Conservation (phyloP, 148 eudicot species). For the Pouteria glomerata region DNA sequence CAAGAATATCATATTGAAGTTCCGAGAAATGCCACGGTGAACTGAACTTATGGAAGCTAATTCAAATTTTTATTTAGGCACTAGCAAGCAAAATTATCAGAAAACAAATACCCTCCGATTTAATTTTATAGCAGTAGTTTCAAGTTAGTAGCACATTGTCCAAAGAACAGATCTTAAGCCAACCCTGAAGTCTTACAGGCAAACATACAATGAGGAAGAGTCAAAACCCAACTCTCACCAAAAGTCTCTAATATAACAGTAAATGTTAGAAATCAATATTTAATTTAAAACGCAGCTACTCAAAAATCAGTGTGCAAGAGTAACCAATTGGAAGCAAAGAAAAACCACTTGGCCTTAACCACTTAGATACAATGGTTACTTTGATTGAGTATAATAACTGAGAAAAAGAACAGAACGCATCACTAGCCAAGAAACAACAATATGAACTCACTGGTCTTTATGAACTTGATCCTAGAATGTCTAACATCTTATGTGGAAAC, state of each 20-base stretch:
- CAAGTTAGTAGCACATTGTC: not conserved
- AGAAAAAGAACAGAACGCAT: not conserved
- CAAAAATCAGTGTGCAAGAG: not conserved
- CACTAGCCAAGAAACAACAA: not conserved
- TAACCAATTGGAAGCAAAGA: not conserved
- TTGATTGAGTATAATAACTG: not conserved
- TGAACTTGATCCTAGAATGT: not conserved
- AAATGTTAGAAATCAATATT: too few relatives aligned
- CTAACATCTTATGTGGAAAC: not conserved
- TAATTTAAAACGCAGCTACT: too few relatives aligned
- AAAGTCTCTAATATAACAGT: too few relatives aligned
- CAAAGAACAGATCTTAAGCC: not conserved
- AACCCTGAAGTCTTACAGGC: too few relatives aligned
- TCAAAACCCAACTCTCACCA: too few relatives aligned
- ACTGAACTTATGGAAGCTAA: too few relatives aligned
- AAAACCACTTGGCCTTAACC: not conserved
- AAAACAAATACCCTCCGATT: not conserved
- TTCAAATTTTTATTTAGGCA: too few relatives aligned
- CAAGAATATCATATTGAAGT: too few relatives aligned
- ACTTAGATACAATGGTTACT: not conserved
- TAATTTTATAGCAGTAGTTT: not conserved
- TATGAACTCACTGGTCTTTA: not conserved
- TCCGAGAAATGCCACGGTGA: too few relatives aligned
- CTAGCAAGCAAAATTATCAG: not conserved
- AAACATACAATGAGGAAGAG: too few relatives aligned